A percentile compares a stretch with the other conserved stretches of the same genome.
Evolutionary conservation across 768 basidiomycete genomes (phyloP).

Genomic region (Hypholoma sublateritium): DNA sequence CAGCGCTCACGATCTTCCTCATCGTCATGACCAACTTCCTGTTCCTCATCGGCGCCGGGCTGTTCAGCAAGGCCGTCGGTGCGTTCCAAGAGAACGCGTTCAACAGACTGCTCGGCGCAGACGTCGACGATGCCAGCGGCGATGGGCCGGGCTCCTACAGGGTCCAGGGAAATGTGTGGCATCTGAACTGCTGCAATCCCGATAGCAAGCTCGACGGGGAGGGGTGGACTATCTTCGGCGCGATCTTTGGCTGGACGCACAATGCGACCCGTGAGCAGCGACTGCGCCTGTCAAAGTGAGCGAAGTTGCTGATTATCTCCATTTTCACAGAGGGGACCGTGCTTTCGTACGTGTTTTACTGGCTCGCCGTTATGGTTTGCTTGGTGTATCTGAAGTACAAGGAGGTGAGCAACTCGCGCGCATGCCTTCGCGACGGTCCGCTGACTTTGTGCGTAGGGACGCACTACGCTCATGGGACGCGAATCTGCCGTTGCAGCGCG

Average conservation of each 20-base stretch:
- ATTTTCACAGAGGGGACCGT: conserved; percentile 62
- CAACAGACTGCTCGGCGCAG: conserved; percentile 66
- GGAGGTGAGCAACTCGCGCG: conserved; percentile 36
- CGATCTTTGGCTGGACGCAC: conserved; percentile 89
- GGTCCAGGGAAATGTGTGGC: conserved; percentile 86
- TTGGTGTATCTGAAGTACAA: conserved; percentile 69
- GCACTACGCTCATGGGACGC: conserved; percentile 57
- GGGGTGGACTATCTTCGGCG: conserved; percentile 83
- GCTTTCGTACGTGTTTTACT: conserved; percentile 90
- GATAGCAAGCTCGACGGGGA: conserved; percentile 46
- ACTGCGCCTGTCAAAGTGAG: not conserved
- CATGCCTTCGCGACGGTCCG: not conserved
- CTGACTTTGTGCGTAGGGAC: conserved; percentile 42
- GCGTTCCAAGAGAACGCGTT: conserved; percentile 71
- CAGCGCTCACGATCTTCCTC: conserved; percentile 84
- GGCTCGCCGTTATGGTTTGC: conserved; percentile 74
- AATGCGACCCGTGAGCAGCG: conserved; percentile 58
- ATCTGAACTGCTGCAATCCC: conserved; percentile 78
- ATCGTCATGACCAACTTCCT: conserved; percentile 90
- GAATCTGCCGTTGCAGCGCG: conserved; percentile 48
- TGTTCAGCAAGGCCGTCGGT: conserved; percentile 80
- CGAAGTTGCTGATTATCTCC: not conserved
- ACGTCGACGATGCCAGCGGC: conserved; percentile 66
- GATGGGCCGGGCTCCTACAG: conserved; percentile 84
- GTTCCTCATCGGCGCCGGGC: conserved; percentile 90